phyloP scores from a whole-genome alignment of 2,329 filamentous ascomycete genomes.

The Cordyceps cicadae region DNA sequence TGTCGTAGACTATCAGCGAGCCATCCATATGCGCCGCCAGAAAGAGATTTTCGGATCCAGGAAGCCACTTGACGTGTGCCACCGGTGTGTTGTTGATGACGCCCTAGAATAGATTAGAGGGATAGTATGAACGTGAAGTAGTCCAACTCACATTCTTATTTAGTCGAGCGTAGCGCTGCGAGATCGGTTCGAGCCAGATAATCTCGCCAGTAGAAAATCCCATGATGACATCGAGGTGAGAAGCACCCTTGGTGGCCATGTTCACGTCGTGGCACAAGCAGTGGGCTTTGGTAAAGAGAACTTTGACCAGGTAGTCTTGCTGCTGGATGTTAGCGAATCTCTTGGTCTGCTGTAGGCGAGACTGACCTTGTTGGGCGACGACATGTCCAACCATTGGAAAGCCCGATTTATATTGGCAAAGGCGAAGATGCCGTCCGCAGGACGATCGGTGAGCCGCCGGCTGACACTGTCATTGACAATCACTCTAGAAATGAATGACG shows the following conservation, averaged over 20 bases:
- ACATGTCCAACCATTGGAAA: conserved; percentile 91
- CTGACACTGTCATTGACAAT: conserved; percentile 77
- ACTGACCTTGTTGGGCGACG: conserved; percentile 58
- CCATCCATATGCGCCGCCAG: conserved; percentile 89
- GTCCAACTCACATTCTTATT: conserved; percentile 73
- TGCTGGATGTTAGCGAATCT: conserved; percentile 25
- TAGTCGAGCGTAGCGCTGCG: conserved; percentile 86
- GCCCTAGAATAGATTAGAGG: conserved; percentile 43
- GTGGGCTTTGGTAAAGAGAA: conserved; percentile 93
- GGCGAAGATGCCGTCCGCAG: conserved; percentile 70
- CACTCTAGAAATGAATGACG: conserved; percentile 93
- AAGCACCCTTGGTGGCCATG: conserved; percentile 64
- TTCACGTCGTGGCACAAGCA: conserved; percentile 94
- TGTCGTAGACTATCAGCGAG: conserved; percentile 87
- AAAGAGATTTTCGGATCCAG: conserved; percentile 87
- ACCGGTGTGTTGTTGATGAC: conserved; percentile 81
- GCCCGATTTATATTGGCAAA: conserved; percentile 95
- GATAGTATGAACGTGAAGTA: background rate
- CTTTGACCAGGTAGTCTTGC: conserved; percentile 88
- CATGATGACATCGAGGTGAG: conserved; percentile 85
- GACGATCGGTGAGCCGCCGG: conserved; percentile 73
- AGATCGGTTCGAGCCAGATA: conserved; percentile 97
- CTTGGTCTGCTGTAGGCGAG: too few relatives aligned
- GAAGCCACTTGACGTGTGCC: conserved; percentile 85
- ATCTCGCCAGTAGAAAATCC: conserved; percentile 95